These are phyloP conservation scores for Microthlaspi erraticum DNA, from an alignment of 345 rosid species.

Conservation along the genomic window DNA sequence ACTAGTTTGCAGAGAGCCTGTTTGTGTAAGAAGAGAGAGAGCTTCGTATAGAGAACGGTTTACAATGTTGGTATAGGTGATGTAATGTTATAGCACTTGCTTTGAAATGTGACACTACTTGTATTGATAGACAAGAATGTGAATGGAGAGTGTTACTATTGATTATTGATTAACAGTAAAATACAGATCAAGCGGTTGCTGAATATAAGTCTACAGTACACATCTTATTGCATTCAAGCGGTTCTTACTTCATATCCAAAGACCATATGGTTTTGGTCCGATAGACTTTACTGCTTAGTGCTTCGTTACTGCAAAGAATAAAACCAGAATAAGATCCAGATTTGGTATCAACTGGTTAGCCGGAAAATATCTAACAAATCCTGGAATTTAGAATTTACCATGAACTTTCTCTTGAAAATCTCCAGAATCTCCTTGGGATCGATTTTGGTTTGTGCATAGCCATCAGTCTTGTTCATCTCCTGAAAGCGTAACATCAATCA, in stretches of 20 bases:
- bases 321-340: background rate
- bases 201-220: background rate
- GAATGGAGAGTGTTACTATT: background rate
- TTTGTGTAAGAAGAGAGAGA: background rate
- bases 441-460: slow-evolving; percentile 66
- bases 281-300: background rate
- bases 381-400: slow-evolving; percentile 47
- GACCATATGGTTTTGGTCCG: background rate
- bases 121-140: background rate
- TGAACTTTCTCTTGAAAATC: slow-evolving; percentile 52
- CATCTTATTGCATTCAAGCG: slow-evolving; percentile 16
- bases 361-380: too few relatives aligned
- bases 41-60: background rate
- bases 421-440: slow-evolving; percentile 59
- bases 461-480: slow-evolving; percentile 77
- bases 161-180: slow-evolving; percentile 7
- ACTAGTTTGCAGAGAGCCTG: background rate
- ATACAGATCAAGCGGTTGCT: slow-evolving; percentile 11
- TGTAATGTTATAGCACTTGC: background rate
- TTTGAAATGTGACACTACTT: slow-evolving; percentile 21
- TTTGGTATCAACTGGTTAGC: too few relatives aligned
- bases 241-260: slow-evolving; percentile 18
- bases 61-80: background rate
- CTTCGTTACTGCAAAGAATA: slow-evolving; percentile 37
- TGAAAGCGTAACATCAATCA: slow-evolving; percentile 36